These are phyloP conservation scores for Saccharomyces hybrid DNA, from an alignment of 1,139 yeast species.

Conservation along the genomic window DNA sequence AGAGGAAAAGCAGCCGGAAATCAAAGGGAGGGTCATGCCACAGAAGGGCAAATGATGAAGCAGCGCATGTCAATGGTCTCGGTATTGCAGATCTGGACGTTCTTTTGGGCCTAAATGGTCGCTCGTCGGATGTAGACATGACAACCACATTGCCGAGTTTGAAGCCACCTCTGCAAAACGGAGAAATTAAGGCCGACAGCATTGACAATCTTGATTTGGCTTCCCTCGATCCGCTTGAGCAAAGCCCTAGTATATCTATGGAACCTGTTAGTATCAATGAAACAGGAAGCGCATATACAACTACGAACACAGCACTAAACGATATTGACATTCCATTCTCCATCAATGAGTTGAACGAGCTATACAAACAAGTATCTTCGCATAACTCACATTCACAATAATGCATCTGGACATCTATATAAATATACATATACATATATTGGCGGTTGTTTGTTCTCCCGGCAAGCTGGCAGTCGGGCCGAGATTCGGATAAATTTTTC, in stretches of 20 bases:
- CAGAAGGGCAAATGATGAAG: not conserved
- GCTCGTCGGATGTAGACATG: not conserved
- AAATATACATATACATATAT: no score
- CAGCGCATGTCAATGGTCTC: not conserved
- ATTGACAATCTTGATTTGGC: not conserved
- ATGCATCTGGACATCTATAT: not conserved
- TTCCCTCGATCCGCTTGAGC: not conserved
- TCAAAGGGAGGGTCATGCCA: not conserved
- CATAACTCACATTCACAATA: not conserved
- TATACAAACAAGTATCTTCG: not conserved
- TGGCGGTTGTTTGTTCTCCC: no score
- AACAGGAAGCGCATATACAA: not conserved
- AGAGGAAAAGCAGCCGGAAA: constrained; percentile 1
- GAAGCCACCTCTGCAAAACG: not conserved
- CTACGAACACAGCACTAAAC: not conserved
- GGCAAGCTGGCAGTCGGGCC: no score
- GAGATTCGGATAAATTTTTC: no score
- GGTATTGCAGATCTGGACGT: not conserved
- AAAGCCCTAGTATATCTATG: not conserved
- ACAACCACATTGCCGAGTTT: not conserved
- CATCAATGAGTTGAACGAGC: not conserved
- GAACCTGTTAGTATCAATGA: not conserved
- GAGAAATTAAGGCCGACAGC: not conserved
- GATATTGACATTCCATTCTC: not conserved
- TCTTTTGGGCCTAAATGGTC: not conserved